Evolutionary conservation across 2,329 filamentous ascomycete species (phyloP).

Genomic region (Chaetomium olivaceum): DNA sequence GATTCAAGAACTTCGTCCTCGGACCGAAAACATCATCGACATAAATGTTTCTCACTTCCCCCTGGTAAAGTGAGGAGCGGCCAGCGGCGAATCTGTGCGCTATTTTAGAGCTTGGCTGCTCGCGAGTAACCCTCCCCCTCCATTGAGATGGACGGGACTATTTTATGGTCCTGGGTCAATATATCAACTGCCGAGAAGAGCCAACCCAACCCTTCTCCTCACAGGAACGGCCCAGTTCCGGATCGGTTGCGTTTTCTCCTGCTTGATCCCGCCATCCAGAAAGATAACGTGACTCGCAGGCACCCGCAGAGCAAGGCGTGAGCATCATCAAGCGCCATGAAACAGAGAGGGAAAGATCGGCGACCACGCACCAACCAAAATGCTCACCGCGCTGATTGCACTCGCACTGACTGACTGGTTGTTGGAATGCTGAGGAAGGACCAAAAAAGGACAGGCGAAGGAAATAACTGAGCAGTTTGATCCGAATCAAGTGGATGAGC

Average conservation of each 20-base stretch:
- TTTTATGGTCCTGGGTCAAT: not conserved
- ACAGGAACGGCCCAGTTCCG: not conserved
- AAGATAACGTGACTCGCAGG: not conserved
- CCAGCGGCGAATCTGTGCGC: not conserved
- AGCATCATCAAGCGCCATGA: not conserved
- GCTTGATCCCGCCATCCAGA: not conserved
- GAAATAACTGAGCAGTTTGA: not conserved
- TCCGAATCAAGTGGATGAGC: not conserved
- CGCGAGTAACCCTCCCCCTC: too few species aligned
- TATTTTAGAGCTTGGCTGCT: not conserved
- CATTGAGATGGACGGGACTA: not conserved
- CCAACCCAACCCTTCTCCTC: not conserved
- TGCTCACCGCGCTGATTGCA: not conserved
- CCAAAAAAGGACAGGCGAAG: not conserved
- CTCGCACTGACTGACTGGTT: not conserved
- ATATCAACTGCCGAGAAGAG: conserved; percentile 11
- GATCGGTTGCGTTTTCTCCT: not conserved
- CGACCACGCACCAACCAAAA: not conserved
- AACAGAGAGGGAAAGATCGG: not conserved
- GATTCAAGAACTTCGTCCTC: not conserved
- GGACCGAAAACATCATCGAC: not conserved
- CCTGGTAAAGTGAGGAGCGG: not conserved
- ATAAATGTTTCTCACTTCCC: not conserved
- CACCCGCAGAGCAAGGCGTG: not conserved
- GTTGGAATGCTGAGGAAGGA: not conserved